Evolutionary conservation across 106 monocot species (phyloP), one percentile per base, ranked within the genome.

Genomic region (Iris macrosiphon): DNA sequence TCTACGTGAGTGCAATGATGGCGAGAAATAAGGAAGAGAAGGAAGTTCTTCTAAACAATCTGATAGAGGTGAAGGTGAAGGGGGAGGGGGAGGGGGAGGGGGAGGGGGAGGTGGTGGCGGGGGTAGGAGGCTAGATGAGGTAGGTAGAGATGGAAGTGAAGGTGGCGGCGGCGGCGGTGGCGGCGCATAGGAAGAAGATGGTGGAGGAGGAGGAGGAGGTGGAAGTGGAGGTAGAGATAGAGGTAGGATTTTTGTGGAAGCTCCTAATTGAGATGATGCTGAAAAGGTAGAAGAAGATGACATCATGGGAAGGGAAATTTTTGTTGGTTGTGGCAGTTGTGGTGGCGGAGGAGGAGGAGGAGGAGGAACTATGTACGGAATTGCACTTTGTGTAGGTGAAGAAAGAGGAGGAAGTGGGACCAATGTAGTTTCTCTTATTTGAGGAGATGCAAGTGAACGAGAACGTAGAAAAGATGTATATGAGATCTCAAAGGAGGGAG

Each of bases 141-240:
- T 22, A 31, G 43, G 10, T 4, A 10, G 55, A 19, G 10, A 10
- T 35, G 10, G 34, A 35, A 10, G 34, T 35, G 34, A 6, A 20
- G 62, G 48, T 45, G 61, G 57, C 4, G 57, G 55, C 28, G 68
- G 29, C 33, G 39, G 21, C 16, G 56, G 33, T 34, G 69, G 33
- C 27, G 65, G 25, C 30, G 48, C 18, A 23, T 13, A 17, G 6
- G 61, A 15, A 17, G 3, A 11, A 11, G 11, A 4, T 11, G 4
- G 44, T 4, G 4, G 16, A 34, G 27, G 55, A 16, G 45, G 49
- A 0, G 69, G 27, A 52, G 43, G 48, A 3, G 21, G 65, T 4
- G 49, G 29, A 14, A 28, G 52, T 29, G 30, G 57, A 20, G 49
- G 38, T 40, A 40, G 22, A 30, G 40, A 8, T n/a, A 26, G 1